Evolutionary conservation across 2,329 filamentous ascomycete species (phyloP).

Genomic region (Coniella vitis): DNA sequence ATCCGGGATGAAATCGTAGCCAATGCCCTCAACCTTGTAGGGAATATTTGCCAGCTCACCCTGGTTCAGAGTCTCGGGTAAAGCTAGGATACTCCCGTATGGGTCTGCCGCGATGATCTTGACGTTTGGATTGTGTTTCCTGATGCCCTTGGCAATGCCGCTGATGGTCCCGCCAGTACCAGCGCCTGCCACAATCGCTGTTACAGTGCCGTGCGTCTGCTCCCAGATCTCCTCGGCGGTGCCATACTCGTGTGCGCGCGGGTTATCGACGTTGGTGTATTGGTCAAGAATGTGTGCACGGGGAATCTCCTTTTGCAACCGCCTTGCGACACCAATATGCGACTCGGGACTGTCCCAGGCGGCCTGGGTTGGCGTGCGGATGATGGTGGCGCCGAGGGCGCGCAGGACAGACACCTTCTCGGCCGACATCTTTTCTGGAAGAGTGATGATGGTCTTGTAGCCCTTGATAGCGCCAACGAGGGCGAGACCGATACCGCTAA

Average conservation of each 20-base stretch:
- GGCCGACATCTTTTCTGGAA: conserved; percentile 98
- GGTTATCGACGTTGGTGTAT: conserved; percentile 88
- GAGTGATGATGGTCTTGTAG: conserved; percentile 97
- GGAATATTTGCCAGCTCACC: conserved; percentile 66
- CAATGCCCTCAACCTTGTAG: conserved; percentile 98
- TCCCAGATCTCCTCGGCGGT: conserved; percentile 95
- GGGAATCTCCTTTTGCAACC: conserved; percentile 89
- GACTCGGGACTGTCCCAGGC: conserved; percentile 92
- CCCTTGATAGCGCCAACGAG: conserved; percentile 93
- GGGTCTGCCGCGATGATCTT: conserved; percentile 92
- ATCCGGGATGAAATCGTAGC: conserved; percentile 96
- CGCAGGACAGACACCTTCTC: conserved; percentile 95
- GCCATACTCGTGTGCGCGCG: conserved; percentile 84
- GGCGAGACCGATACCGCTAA: conserved; percentile 81
- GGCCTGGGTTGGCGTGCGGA: conserved; percentile 91
- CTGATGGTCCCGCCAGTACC: conserved; percentile 95
- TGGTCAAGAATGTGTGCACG: conserved; percentile 97
- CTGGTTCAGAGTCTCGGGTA: conserved; percentile 73
- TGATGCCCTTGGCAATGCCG: conserved; percentile 75
- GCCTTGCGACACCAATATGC: conserved; percentile 88
- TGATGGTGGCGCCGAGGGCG: conserved; percentile 92
- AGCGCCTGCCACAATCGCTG: conserved; percentile 80
- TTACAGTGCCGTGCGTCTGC: conserved; percentile 79
- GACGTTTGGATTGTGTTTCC: conserved; percentile 78
- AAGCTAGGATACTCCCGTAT: conserved; percentile 80